These are phyloP conservation scores for Xerocomus subilludens DNA, from an alignment of 1,284 basidiomycete genomes.

Conservation along the genomic window DNA sequence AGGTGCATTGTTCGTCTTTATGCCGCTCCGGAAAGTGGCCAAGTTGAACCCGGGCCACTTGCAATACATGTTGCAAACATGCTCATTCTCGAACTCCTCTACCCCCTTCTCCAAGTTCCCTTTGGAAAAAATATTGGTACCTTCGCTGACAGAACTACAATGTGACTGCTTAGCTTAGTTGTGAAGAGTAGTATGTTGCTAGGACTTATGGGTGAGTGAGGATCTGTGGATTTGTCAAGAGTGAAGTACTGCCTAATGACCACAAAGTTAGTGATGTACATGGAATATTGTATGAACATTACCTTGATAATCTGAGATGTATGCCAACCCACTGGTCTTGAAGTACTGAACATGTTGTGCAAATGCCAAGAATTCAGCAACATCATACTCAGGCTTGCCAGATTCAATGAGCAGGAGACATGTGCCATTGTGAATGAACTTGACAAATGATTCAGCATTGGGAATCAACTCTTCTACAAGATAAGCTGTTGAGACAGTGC, in stretches of 20 bases:
- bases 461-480: not conserved
- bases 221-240: slow-evolving; percentile 30
- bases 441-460: not conserved
- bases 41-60: slow-evolving; percentile 33
- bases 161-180: too few relatives aligned
- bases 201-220: slow-evolving; percentile 23
- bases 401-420: not conserved
- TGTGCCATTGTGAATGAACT: not conserved
- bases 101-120: slow-evolving; percentile 38
- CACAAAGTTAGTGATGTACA: too few relatives aligned
- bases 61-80: slow-evolving; percentile 44
- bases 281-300: not conserved
- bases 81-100: slow-evolving; percentile 31
- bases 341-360: slow-evolving; percentile 39
- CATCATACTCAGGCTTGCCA: not conserved
- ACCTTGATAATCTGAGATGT: slow-evolving; percentile 54
- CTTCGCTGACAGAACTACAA: slow-evolving; percentile 9
- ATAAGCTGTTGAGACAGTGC: not conserved
- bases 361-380: not conserved
- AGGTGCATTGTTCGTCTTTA: too few relatives aligned
- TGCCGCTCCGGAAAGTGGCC: too few relatives aligned
- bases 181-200: not conserved
- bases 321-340: slow-evolving; percentile 41
- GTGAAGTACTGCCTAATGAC: slow-evolving; percentile 6
- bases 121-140: slow-evolving; percentile 31